Base-by-base conservation (phyloP, 257 asterid genomes). In the Forsythia suspensa region DNA sequence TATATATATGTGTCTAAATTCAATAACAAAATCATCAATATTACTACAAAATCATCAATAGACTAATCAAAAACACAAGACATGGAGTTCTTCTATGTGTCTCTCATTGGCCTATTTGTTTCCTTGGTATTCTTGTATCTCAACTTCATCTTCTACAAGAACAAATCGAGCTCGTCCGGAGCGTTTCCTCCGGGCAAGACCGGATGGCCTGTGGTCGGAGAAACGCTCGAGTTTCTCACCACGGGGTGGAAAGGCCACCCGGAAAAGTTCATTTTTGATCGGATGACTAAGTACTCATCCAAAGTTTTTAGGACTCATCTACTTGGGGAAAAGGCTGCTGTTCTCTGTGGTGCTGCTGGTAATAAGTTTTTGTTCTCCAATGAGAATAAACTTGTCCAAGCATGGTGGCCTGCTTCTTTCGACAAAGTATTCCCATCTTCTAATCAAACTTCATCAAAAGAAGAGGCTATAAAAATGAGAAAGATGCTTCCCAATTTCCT, bases 171-270 rank as follows among this genome's bases (percentile, higher is more conserved):
- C 80, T 34, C 78, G 48, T n/a, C 81, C 29, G 79, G 37, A 6
- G 36, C 84, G 71, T 77, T 85, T 15, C 92, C 89, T 0, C 91
- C 89, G 1, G 92, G 95, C 1, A 87, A 65, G 13, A 82, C 84
- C 2, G 95, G 95, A 15, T 88, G 88, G 92, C 95, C 92, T 16
- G 43, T 88, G 34, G 48, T 90, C 24, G 91, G 93, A 3, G 95
- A 88, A 70, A 88, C 82, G 87, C 82, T 85, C 29, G 88, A 80
- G 24, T 89, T 89, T 66, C 87, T 86, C 69, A 83, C 89, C 55
- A 77, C 86, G 5, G 90, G 89, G 6, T 74, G 88, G 87, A 87
- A 85, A 15, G 91, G 88, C 38, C 83, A 77, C 70, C 91, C 93
- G 8, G 89, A 87, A 66, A 87, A 85, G 44, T 87, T 84, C 80